Evolutionary conservation across 306 rosid genomes (phyloP), one percentile per base, ranked within the genome.

Genomic region (Quercus rubra): DNA sequence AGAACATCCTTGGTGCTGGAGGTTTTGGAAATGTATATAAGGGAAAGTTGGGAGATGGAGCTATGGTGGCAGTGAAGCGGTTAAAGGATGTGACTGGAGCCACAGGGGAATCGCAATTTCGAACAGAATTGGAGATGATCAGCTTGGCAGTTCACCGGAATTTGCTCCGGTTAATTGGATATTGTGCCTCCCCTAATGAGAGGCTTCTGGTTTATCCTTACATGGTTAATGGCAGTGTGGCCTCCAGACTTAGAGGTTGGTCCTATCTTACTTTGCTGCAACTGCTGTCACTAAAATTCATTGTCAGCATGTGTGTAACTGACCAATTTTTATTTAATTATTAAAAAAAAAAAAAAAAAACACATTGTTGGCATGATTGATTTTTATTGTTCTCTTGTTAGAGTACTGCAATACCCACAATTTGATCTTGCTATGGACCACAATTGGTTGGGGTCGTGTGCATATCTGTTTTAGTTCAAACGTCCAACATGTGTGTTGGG

Each of bases 191-290:
- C 74, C 73, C 84, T n/a, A 88, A 78, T 56, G 98, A 95, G 87
- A 91, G 88, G 87, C 97, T 95, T 74, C 86, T 95, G 80, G 97
- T 95, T 73, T 95, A 95, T 84, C 99, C 99, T 68, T 95, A 86
- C 67, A 92, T 95, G 99, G 89, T 94, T 43, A 95, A 95, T 84
- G 99, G 97, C 71, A 95, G 99, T 78, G 99, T 92, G 38, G 99
- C 96, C 19, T 85, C 95, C 82, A 86, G 97, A 87, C 97, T 95
- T 63, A 89, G 96, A 92, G 98, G 99, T 94, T 66, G 38, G 87
- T 66, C 20, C 31, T 71, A 33, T n/a, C 56, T 81, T 57, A 76
- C 77, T 49, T 59, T 33, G 28, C 79, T 54, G 49, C 56, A 57
- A 74, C 20, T 67, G 72, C 25, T 30, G 70, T 17, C 12, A 6